Conservation (phyloP, 2,329 filamentous ascomycete genomes). For the Fusarium hostae region DNA sequence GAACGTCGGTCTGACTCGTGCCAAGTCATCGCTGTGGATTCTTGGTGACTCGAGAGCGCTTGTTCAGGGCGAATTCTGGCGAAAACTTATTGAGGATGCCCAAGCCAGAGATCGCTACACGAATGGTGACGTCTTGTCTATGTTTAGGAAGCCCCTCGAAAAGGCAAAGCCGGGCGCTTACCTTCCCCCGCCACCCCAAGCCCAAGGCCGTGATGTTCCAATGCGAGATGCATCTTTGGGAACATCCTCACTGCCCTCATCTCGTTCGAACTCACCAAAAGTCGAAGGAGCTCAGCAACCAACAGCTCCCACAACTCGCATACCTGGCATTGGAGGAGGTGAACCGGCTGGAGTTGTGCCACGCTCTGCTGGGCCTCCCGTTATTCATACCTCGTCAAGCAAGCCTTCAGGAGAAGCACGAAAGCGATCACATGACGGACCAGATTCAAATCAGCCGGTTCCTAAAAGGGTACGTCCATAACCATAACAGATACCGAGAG, state of each 20-base stretch:
- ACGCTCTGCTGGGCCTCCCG: conserved; percentile 49
- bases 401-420: conserved; percentile 46
- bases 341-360: conserved; percentile 32
- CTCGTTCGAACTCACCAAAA: conserved; percentile 28
- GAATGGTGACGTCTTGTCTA: conserved; percentile 65
- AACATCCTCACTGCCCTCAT: conserved; percentile 12
- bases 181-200: conserved; percentile 11
- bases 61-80: conserved; percentile 90
- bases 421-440: conserved; percentile 58
- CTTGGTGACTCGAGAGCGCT: conserved; percentile 91
- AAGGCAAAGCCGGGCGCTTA: conserved; percentile 47
- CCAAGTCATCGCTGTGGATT: conserved; percentile 96
- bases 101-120: conserved; percentile 80
- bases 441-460: conserved; percentile 46
- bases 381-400: conserved; percentile 53
- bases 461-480: conserved; percentile 56
- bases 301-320: conserved; percentile 8
- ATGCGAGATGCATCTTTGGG: conserved; percentile 37
- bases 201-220: conserved; percentile 25
- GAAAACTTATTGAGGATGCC: conserved; percentile 84
- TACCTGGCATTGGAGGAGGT: conserved; percentile 34
- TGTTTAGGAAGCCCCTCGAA: conserved; percentile 59
- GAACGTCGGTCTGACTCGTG: conserved; percentile 98
- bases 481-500: not conserved
- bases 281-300: conserved; percentile 2